Conservation (phyloP, 441 rosid genomes). For the Populus hybrid region DNA sequence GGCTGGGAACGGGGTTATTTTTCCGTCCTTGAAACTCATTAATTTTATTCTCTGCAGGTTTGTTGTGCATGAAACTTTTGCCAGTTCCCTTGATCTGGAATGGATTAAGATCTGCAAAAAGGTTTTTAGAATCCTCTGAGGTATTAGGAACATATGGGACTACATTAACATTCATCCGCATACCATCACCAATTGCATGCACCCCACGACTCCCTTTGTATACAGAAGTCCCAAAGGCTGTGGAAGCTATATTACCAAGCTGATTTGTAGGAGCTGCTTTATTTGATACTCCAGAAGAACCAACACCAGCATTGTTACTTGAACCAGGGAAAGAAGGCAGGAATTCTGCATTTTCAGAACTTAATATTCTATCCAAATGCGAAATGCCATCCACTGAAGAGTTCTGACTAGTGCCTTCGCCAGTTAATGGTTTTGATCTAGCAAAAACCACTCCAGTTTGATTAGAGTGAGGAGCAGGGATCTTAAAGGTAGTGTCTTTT, state of each 20-base stretch:
- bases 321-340: slow-evolving; percentile 33
- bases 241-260: slow-evolving; percentile 45
- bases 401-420: slow-evolving; percentile 72
- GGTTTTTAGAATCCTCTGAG: slow-evolving; percentile 68
- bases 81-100: slow-evolving; percentile 85
- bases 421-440: slow-evolving; percentile 44
- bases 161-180: slow-evolving; percentile 73
- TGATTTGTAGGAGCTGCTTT: slow-evolving; percentile 38
- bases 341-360: slow-evolving; percentile 38
- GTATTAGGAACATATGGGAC: slow-evolving; percentile 68
- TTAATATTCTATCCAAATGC: neutral
- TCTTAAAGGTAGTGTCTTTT: slow-evolving; percentile 50
- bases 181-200: slow-evolving; percentile 49
- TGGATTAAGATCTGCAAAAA: slow-evolving; percentile 95
- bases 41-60: slow-evolving; percentile 48
- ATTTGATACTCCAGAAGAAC: slow-evolving; percentile 47
- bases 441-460: slow-evolving; percentile 35
- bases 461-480: slow-evolving; percentile 42
- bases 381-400: slow-evolving; percentile 27
- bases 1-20: slow-evolving; percentile 55
- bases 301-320: slow-evolving; percentile 41
- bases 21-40: slow-evolving; percentile 60
- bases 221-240: slow-evolving; percentile 41
- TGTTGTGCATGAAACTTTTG: slow-evolving; percentile 52
- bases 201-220: slow-evolving; percentile 64